Evolutionary conservation across 2,329 filamentous ascomycete genomes (phyloP), one percentile per base, ranked within the genome.

Genomic region (Phaeosphaeriaceae sp.): DNA sequence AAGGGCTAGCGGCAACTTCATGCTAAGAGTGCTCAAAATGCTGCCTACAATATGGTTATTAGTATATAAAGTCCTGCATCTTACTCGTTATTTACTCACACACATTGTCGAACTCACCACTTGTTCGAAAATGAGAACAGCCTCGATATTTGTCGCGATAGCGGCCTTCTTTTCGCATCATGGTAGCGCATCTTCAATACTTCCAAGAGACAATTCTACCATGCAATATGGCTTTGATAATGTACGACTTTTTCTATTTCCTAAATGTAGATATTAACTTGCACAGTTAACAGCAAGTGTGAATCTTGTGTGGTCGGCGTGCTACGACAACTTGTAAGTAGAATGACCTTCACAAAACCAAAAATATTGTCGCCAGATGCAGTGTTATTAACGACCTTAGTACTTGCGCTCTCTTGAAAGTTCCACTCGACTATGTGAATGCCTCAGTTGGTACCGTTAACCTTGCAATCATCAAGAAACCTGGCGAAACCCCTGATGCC

Each of bases 391-490:
- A 29, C 17, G 3, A 4, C 7, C 13, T n/a, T n/a, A 54, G 54
- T 35, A 54, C 42, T 2, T 64, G 61, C 40, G 50, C 54, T 1
- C 11, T 54, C 0, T 52, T 63, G 2, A 38, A 58, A 30, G 61
- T 64, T 3, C 59, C 61, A n/a, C 48, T 58, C 3, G 61, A 64
- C 32, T 64, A 64, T 42, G 36, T 35, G 3, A 23, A 63, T 16
- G 18, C 35, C 4, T 42, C 49, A 5, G 41, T 42, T 11, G 61
- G 59, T 6, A 61, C 46, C 1, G 44, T 52, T 6, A 60, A 52
- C 17, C 17, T 63, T 8, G 52, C 45, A 15, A 51, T 61, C 18
- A 49, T 64, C 30, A 60, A 58, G 32, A 44, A 43, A 23, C 42
- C 52, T 6, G 48, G 43, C 7, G 34, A 44, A 3, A 52, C 47